These are phyloP conservation scores for Anisogramma anomala DNA, from an alignment of 2,329 filamentous ascomycete species.

Conservation along the genomic window DNA sequence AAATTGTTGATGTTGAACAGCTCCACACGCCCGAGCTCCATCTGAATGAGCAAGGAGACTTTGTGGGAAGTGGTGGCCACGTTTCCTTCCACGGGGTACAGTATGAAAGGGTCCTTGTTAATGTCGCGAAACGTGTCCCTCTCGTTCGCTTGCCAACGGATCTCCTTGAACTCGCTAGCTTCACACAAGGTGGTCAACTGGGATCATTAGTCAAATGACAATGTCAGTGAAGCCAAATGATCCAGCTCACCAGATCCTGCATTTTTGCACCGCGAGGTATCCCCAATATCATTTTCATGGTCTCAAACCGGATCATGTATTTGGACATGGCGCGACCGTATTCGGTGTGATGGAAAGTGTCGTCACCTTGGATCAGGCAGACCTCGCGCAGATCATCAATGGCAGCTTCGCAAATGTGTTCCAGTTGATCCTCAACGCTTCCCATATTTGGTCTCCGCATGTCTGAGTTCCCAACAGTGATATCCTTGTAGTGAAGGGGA, in stretches of 20 bases:
- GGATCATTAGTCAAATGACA: slow-evolving; percentile 8
- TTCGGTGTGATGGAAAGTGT: slow-evolving; percentile 50
- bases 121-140: slow-evolving; percentile 58
- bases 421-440: slow-evolving; percentile 45
- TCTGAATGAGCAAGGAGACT: slow-evolving; percentile 65
- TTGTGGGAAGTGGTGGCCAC: slow-evolving; percentile 60
- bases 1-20: slow-evolving; percentile 30
- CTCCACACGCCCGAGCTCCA: slow-evolving; percentile 49
- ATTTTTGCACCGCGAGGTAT: slow-evolving; percentile 49
- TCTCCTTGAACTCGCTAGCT: slow-evolving; percentile 60
- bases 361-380: slow-evolving; percentile 39
- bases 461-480: slow-evolving; percentile 43
- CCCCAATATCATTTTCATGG: slow-evolving; percentile 59
- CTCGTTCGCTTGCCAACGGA: slow-evolving; percentile 60
- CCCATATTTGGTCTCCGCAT: too few relatives aligned
- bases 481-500: slow-evolving; percentile 53
- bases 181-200: slow-evolving; percentile 57
- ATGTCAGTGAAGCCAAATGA: not conserved
- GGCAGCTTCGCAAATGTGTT: slow-evolving; percentile 58
- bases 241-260: slow-evolving; percentile 52
- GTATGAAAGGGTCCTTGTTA: slow-evolving; percentile 57
- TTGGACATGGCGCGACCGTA: slow-evolving; percentile 73
- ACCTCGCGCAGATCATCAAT: slow-evolving; percentile 52
- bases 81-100: slow-evolving; percentile 58
- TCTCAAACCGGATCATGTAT: slow-evolving; percentile 70